These are phyloP conservation scores for Stereum hirsutum DNA, from an alignment of 1,284 basidiomycete species.

Conservation along the genomic window DNA sequence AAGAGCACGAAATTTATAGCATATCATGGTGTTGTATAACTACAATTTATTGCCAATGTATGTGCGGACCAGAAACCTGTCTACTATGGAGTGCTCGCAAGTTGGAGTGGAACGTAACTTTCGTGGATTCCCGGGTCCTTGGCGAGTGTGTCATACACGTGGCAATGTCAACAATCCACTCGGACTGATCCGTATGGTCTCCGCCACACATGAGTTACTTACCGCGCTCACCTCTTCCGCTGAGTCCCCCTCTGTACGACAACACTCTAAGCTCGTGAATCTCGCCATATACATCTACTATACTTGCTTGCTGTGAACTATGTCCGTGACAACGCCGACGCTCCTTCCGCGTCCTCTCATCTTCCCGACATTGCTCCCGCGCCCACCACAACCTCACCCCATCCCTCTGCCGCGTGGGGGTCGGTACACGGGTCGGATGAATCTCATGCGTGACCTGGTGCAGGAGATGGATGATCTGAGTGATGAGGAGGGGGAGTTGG, in stretches of 20 bases:
- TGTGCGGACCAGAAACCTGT: too few species aligned
- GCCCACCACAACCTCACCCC: slow-evolving; percentile 57
- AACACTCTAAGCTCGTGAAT: not conserved
- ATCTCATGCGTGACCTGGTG: slow-evolving; percentile 57
- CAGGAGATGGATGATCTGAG: slow-evolving; percentile 80
- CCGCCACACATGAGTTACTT: not conserved
- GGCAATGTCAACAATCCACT: too few species aligned
- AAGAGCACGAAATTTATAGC: too few species aligned
- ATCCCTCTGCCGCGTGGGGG: slow-evolving; percentile 42
- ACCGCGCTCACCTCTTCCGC: not conserved
- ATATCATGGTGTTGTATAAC: too few species aligned
- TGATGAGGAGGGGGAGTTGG: slow-evolving; percentile 75
- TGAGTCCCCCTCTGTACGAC: not conserved
- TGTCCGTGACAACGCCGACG: slow-evolving; percentile 60
- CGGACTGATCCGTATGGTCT: not conserved
- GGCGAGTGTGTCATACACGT: too few species aligned
- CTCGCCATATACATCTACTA: not conserved
- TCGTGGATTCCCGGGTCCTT: too few species aligned
- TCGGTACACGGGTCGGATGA: slow-evolving; percentile 43
- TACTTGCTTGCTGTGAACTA: slow-evolving; percentile 9
- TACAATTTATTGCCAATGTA: too few species aligned
- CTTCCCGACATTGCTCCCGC: slow-evolving; percentile 60
- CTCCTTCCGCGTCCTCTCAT: slow-evolving; percentile 49
- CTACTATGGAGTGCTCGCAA: too few species aligned
- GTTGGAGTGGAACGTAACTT: too few species aligned